phyloP scores from a whole-genome alignment of 768 basidiomycete genomes.

The Scleroderma citrinum region DNA sequence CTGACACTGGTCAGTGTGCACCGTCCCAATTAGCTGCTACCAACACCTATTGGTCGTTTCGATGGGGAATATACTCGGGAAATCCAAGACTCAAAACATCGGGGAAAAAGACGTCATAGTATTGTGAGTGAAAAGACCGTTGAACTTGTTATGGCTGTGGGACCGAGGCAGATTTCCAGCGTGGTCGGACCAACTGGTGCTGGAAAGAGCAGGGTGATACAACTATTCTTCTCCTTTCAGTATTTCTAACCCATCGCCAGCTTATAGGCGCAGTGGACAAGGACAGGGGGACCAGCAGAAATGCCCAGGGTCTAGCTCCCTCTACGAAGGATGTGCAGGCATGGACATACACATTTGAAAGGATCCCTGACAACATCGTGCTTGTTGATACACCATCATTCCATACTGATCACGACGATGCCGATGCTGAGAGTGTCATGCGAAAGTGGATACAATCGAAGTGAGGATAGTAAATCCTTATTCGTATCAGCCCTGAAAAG shows the following conservation, averaged over 20 bases:
- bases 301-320: neutral
- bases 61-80: neutral
- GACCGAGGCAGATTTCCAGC: neutral
- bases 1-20: too few species aligned
- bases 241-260: neutral
- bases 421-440: neutral
- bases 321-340: neutral
- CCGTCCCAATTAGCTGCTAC: neutral
- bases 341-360: neutral
- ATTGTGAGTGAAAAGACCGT: neutral
- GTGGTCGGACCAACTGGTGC: neutral
- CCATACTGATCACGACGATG: neutral
- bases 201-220: neutral
- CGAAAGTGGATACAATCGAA: neutral
- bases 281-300: neutral
- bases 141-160: neutral
- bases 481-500: neutral
- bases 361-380: neutral
- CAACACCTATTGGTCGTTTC: neutral
- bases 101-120: neutral
- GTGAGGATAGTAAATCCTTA: neutral
- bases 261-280: neutral
- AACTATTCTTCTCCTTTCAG: too few species aligned
- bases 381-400: neutral
- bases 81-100: neutral